These are phyloP conservation scores for Microdochium bolleyi DNA, from an alignment of 2,329 filamentous ascomycete species.

Conservation along the genomic window DNA sequence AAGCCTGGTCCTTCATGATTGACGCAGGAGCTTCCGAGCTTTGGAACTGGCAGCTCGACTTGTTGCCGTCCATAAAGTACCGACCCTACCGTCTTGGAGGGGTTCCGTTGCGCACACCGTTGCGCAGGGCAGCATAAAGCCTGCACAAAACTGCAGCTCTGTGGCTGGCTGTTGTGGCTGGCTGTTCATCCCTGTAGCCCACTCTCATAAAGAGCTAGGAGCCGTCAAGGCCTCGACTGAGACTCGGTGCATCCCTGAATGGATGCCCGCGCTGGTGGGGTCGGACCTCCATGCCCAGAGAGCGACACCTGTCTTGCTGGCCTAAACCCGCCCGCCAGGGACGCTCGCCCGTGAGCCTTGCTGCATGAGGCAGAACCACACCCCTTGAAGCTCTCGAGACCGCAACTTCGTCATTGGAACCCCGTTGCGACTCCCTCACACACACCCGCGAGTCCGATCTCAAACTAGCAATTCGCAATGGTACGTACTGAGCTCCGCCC, in stretches of 20 bases:
- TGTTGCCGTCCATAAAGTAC: too few species aligned
- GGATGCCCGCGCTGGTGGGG: background rate
- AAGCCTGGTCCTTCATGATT: too few species aligned
- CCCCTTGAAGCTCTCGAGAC: background rate
- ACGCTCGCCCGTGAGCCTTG: background rate
- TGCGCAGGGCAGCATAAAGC: background rate
- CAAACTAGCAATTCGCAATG: background rate
- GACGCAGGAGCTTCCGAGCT: too few species aligned
- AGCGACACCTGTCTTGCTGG: background rate
- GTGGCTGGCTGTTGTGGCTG: too few species aligned
- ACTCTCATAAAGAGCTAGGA: background rate
- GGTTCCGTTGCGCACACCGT: too few species aligned
- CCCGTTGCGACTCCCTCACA: background rate
- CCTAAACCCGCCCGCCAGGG: background rate
- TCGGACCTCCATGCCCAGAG: background rate
- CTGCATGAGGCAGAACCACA: background rate
- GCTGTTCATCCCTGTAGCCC: too few species aligned
- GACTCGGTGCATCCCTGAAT: background rate
- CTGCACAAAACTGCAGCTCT: background rate
- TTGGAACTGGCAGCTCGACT: too few species aligned
- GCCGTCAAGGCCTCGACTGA: background rate
- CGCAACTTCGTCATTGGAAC: background rate
- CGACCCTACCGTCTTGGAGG: too few species aligned
- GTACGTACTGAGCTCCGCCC: background rate
- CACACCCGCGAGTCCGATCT: background rate